Conservation (phyloP, 345 rosid species). For the Zanthoxylum bungeanum region DNA sequence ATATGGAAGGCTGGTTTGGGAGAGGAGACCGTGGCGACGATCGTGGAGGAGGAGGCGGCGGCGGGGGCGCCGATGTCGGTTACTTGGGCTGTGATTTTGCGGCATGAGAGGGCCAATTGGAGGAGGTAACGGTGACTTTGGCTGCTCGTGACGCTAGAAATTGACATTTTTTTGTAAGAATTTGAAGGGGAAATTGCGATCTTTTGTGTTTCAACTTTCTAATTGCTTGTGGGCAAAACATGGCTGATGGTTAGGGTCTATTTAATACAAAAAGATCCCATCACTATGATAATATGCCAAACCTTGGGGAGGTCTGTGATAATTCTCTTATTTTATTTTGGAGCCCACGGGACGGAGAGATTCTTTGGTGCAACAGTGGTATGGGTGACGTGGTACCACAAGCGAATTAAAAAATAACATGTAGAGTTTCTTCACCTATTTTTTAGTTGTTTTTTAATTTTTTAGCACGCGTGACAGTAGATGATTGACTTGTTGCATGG, state of each 20-base stretch:
- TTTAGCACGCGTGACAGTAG: too few relatives aligned
- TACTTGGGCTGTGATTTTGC: slow-evolving; percentile 83
- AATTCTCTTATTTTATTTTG: too few relatives aligned
- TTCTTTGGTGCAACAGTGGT: too few relatives aligned
- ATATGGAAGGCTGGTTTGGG: slow-evolving; percentile 68
- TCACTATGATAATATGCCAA: neutral
- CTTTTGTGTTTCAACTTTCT: neutral
- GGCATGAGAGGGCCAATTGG: slow-evolving; percentile 75
- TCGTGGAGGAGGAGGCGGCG: slow-evolving; percentile 32
- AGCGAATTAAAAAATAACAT: too few relatives aligned
- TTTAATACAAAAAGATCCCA: neutral
- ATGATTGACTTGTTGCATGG: too few relatives aligned
- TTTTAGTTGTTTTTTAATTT: too few relatives aligned
- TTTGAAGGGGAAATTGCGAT: neutral
- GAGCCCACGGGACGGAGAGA: too few relatives aligned
- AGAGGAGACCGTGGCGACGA: slow-evolving; percentile 91
- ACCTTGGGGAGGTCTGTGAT: neutral
- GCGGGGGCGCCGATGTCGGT: slow-evolving; percentile 49
- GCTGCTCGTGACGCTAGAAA: too few relatives aligned
- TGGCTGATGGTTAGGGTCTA: neutral
- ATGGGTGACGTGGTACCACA: too few relatives aligned
- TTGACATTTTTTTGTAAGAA: neutral
- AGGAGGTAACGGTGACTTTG: slow-evolving; percentile 53
- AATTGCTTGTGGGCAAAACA: too few relatives aligned
- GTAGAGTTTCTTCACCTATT: too few relatives aligned